These are phyloP conservation scores for Kwoniella dejecticola DNA, from an alignment of 768 basidiomycete species.

Conservation along the genomic window DNA sequence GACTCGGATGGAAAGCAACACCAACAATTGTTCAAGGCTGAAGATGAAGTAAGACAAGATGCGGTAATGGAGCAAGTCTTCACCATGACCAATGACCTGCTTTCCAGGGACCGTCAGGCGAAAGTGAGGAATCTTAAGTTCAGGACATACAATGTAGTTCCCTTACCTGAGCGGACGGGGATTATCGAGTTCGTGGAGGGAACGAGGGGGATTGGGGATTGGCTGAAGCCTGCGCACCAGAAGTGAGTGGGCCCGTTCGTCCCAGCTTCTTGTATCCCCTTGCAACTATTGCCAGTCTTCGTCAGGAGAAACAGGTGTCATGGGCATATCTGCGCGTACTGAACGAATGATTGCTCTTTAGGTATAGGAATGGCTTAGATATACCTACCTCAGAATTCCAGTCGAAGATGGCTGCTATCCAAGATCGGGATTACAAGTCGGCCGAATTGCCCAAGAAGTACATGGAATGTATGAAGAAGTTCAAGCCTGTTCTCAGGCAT, in stretches of 20 bases:
- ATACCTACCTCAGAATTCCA: conserved; percentile 55
- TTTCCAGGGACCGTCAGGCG: conserved; percentile 74
- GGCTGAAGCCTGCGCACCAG: conserved; percentile 68
- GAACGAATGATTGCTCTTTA: conserved; percentile 45
- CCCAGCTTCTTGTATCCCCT: too few relatives aligned
- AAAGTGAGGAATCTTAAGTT: conserved; percentile 70
- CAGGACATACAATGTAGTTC: conserved; percentile 85
- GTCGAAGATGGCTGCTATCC: conserved; percentile 51
- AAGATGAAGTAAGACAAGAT: conserved; percentile 93
- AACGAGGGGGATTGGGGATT: conserved; percentile 66
- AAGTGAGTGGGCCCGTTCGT: conserved; percentile 58
- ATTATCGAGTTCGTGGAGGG: conserved; percentile 87
- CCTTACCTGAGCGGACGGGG: conserved; percentile 76
- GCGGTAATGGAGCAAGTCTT: conserved; percentile 99
- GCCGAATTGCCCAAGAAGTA: conserved; percentile 50
- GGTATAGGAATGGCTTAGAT: conserved; percentile 68
- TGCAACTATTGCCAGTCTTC: too few relatives aligned
- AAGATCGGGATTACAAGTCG: conserved; percentile 34
- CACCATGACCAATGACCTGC: conserved; percentile 76
- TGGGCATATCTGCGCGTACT: too few relatives aligned
- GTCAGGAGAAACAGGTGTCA: too few relatives aligned
- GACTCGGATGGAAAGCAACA: conserved; percentile 69
- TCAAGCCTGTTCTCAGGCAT: conserved; percentile 87
- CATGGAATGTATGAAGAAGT: conserved; percentile 58
- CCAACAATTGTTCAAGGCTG: conserved; percentile 90